phyloP scores from a whole-genome alignment of 192 early-diverging fungal species.

The Phlyctochytrium bullatum region DNA sequence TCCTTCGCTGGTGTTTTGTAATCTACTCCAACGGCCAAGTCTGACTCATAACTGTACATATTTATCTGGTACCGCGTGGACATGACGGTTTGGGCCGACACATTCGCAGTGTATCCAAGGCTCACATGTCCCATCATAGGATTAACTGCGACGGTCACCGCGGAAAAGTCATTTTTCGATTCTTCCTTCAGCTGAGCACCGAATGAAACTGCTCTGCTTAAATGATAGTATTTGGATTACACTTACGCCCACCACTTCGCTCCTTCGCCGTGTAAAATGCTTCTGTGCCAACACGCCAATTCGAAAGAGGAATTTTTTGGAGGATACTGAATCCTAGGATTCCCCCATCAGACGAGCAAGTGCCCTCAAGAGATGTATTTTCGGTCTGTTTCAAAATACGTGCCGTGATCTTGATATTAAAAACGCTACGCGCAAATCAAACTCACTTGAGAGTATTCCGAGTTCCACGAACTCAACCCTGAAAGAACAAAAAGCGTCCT shows the following conservation, averaged over 20 bases:
- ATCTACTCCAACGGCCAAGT: conserved; percentile 84
- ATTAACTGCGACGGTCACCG: conserved; percentile 74
- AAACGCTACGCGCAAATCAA: conserved; percentile 66
- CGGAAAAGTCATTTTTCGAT: conserved; percentile 43
- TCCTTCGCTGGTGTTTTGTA: conserved; percentile 59
- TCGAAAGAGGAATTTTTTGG: conserved; percentile 60
- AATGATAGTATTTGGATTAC: neutral
- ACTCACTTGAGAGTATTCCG: conserved; percentile 14
- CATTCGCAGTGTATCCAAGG: conserved; percentile 76
- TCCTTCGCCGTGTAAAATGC: conserved; percentile 64
- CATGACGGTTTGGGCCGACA: conserved; percentile 65
- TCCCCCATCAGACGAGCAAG: conserved; percentile 71
- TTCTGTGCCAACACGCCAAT: conserved; percentile 49
- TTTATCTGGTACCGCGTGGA: conserved; percentile 89
- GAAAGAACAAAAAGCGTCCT: conserved; percentile 58
- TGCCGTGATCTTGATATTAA: conserved; percentile 49
- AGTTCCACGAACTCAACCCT: conserved; percentile 56
- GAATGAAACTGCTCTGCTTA: neutral
- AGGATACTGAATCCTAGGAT: conserved; percentile 80
- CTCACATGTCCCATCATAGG: conserved; percentile 94
- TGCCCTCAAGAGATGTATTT: conserved; percentile 64
- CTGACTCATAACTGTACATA: conserved; percentile 85
- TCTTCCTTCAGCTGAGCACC: conserved; percentile 16
- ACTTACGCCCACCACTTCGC: conserved; percentile 82
- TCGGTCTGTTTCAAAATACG: neutral